Evolutionary conservation across 179 eudicot genomes (phyloP), one percentile per base, ranked within the genome.

Genomic region (Gypsophila paniculata): DNA sequence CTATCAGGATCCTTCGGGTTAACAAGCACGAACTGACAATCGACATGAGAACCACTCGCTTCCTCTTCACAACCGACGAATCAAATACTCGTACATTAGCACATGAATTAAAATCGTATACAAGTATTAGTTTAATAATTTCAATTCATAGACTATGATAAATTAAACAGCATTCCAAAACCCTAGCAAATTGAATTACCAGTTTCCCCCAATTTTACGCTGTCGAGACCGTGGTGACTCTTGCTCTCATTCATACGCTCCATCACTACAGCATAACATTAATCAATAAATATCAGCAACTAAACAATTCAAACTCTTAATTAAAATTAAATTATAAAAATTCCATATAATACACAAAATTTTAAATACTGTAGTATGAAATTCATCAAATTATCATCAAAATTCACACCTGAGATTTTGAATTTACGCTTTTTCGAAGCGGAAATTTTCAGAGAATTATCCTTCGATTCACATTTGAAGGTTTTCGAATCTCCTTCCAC

Each of bases 1-100:
- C 59, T 81, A 77, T 79, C 94, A 14, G 62, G 83, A 64, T 92
- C 89, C 76, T 85, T 92, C 64, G 98, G 91, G 76, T 87, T 88
- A 26, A 89, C 58, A 7, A 92, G 84, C 85, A 87, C 61, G 46
- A 88, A 88, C 59, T 69, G 66, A 69, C 80, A 79, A 66, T 84
- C 82, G 64, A 82, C 82, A 57, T 12, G n/a, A 2, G 85, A 67
- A 70, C 25, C 44, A 29, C 48, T 13, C 6, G 38, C 79, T 8
- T 74, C 75, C 15, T 67, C 72, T 57, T 72, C 63, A 42, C 75
- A 49, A 64, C 29, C 7, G 59, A 51, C 5, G 11, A 4, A 7
- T 71, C 64, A 69, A 70, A n/a, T n/a, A n/a, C n/a, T n/a, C n/a
- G 13, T 55, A 70, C 59, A 61, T n/a, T n/a, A n/a, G n/a, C n/a